Percentiles rank a stretch among this genome's conserved stretches.
Conservation (phyloP, 1,139 yeast species). For the Eremothecium gossypii region DNA sequence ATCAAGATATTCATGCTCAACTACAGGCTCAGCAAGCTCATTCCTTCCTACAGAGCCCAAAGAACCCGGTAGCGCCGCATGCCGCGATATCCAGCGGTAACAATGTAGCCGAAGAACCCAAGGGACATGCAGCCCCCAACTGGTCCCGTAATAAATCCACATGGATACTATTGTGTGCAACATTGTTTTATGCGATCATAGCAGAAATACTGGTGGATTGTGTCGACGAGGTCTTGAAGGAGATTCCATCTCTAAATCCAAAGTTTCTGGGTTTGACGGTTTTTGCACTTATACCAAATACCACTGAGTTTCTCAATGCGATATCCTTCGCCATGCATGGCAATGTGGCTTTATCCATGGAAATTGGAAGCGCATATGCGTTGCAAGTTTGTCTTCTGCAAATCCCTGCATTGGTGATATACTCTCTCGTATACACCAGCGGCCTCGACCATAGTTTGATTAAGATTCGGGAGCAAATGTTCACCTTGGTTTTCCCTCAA, state of each 20-base stretch:
- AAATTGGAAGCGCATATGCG: constrained; percentile 96
- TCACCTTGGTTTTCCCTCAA: constrained; percentile 81
- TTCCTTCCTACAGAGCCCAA: constrained; percentile 6
- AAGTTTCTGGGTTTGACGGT: constrained; percentile 88
- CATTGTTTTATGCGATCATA: constrained; percentile 78
- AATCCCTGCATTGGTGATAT: constrained; percentile 81
- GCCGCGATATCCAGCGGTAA: constrained; percentile 4
- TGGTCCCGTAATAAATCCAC: constrained; percentile 89
- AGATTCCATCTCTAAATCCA: constrained; percentile 65
- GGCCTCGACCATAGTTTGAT: constrained; percentile 30
- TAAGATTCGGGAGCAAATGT: constrained; percentile 42
- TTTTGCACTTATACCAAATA: constrained; percentile 92
- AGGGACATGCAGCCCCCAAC: constrained; percentile 90
- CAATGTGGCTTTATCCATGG: constrained; percentile 92
- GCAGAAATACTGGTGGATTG: constrained; percentile 93
- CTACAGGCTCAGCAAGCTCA: constrained; percentile 17
- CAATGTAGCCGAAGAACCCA: constrained; percentile 29
- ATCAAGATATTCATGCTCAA: background rate
- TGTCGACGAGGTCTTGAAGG: constrained; percentile 77
- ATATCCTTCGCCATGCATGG: constrained; percentile 95
- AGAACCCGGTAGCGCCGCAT: constrained; percentile 1
- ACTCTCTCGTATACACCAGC: constrained; percentile 43
- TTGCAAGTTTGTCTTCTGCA: constrained; percentile 92
- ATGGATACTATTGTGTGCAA: constrained; percentile 74
- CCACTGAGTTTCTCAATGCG: constrained; percentile 94